Base-by-base conservation (phyloP, 176 grass and related monocot genomes). In the Avena atlantica region DNA sequence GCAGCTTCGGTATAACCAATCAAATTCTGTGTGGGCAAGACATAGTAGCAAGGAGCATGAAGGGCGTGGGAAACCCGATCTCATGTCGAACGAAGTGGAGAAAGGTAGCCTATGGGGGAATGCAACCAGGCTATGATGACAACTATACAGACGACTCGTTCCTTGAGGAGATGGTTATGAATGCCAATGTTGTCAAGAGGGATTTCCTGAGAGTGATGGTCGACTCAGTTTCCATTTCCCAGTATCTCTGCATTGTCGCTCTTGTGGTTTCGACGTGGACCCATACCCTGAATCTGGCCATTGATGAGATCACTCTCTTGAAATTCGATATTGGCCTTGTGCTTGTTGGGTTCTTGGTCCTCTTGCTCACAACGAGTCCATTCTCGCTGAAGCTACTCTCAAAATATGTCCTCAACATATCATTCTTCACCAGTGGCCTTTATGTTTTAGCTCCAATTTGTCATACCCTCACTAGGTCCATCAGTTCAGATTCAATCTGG, bases 81-180 rank as follows among this genome's bases (percentile, higher is more conserved):
- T 63, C 23, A 23, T 80, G 82, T 52, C 86, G 25, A 20, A 88
- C 86, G 8, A 92, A 89, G 71, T 99, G 97, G 97, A 94, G 89
- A 74, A 99, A 99, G 79, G 91, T 93, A 82, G 92, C 94, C 53
- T 94, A 99, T 85, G 97, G 97, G 52, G 94, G 94, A 31, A 93
- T 92, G 80, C 97, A 97, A 53, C 85, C 76, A 47, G 91, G 92
- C 48, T 99, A 94, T 17, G 87, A 88, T 12, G 97, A 99, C 24
- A 99, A 96, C 77, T 86, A 93, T 81, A 96, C 91, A 0, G 94
- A 96, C 6, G 90, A 92, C 27, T 92, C 94, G 0, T 99, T 99
- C 83, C 92, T 99, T 2, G 83, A 99, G 92, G 97, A 96, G 50
- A 96, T 96, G 97, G 92, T 96, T 76, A 99, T 92, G 89, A 96